Base-by-base conservation (phyloP, 2,329 filamentous ascomycete genomes). In the Parastagonospora nodorum region DNA sequence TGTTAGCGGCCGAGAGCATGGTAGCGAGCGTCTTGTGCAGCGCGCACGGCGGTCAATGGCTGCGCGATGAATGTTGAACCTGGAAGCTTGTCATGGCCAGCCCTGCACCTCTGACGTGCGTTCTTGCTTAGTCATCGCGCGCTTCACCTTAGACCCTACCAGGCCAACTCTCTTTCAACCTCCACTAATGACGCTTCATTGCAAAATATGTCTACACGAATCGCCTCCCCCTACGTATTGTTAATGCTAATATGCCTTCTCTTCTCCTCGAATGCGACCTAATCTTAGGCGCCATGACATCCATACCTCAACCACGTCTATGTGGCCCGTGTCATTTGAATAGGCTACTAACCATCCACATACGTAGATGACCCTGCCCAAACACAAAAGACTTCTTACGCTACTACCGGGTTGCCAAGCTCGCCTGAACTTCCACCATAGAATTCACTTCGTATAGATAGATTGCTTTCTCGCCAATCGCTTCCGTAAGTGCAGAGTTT, bases 1-100 rank as follows among this genome's bases (percentile, higher is more conserved):
- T 61, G 19, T 52, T 55, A 15, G 58, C 64, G 51, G 66, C 65
- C 51, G 53, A 45, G 2, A 56, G 64, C 63, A 71, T 69, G 38
- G 41, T 63, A 49, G 38, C 29, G 56, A 58, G 49, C 45, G 59
- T 58, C 28, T 51, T 47, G 43, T 52, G 50, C 30, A 51, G 63
- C 58, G 56, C 61, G 52, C 56, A 42, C 40, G 52, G 57, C 47
- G 44, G 44, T 58, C 56, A 57, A 59, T 57, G 53, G 56, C 52
- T 54, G 51, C 43, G 38, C 55, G 62, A 64, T 55, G 12, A 60
- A 45, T 47, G 51, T 33, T 48, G 51, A 42, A 43, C 27, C 48
- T 41, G 45, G 47, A 44, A 42, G 42, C 32, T 40, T 35, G 30
- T 16, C 5, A 27, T 39, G 14, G n/a, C 28, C 6, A 37, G 35